A percentile compares a stretch with the other conserved stretches of the same genome.
Evolutionary conservation across 2,329 filamentous ascomycete species (phyloP).

Genomic region (Emericellopsis cladophorae): DNA sequence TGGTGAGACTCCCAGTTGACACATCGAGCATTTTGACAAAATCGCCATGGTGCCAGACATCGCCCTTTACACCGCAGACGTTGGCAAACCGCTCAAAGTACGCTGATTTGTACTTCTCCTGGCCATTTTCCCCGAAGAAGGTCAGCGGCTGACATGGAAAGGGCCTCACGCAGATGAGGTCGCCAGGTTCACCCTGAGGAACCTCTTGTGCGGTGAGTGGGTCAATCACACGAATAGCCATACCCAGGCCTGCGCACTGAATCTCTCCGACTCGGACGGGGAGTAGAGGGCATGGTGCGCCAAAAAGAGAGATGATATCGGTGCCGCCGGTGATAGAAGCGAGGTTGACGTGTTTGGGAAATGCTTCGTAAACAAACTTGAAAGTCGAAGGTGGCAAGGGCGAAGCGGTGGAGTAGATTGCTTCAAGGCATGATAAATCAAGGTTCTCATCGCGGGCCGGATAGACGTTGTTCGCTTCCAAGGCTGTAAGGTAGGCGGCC

Average conservation of each 20-base stretch:
- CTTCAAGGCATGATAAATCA: slow-evolving; percentile 54
- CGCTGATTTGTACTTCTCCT: slow-evolving; percentile 64
- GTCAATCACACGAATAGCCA: slow-evolving; percentile 57
- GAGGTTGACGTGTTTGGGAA: slow-evolving; percentile 70
- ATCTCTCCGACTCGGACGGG: slow-evolving; percentile 65
- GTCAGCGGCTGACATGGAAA: slow-evolving; percentile 87
- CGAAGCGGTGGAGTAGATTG: slow-evolving; percentile 89
- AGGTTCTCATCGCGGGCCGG: slow-evolving; percentile 41
- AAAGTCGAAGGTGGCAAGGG: slow-evolving; percentile 90
- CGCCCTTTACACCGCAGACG: slow-evolving; percentile 20
- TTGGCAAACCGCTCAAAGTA: slow-evolving; percentile 77
- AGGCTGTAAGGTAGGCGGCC: slow-evolving; percentile 80
- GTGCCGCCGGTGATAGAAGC: slow-evolving; percentile 92
- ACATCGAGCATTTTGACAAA: slow-evolving; percentile 61
- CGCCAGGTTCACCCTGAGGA: slow-evolving; percentile 57
- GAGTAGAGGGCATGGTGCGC: slow-evolving; percentile 65
- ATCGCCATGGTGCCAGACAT: slow-evolving; percentile 88
- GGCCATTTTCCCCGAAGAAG: slow-evolving; percentile 60
- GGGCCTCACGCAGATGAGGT: slow-evolving; percentile 73
- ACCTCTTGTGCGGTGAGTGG: slow-evolving; percentile 41
- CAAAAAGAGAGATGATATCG: slow-evolving; percentile 93
- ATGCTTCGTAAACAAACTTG: slow-evolving; percentile 73
- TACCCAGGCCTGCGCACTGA: slow-evolving; percentile 65
- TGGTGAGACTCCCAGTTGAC: slow-evolving; percentile 64
- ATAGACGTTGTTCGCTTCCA: slow-evolving; percentile 63